Evolutionary conservation across 805 yeast species (phyloP).

Genomic region (Zygoascus tannicola): DNA sequence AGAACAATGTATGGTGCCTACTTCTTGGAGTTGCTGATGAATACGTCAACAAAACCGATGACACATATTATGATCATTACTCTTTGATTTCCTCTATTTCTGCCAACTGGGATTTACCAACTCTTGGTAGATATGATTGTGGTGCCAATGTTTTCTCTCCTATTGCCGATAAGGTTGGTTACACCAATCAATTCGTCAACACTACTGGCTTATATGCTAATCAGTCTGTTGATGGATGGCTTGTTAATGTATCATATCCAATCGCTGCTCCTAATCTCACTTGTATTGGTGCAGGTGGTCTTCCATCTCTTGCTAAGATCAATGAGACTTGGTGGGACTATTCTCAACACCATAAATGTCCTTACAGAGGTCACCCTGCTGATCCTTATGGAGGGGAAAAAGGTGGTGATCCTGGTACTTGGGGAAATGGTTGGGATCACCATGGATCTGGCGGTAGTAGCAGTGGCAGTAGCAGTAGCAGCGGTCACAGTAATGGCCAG

Average conservation of each 20-base stretch:
- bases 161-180: conserved; percentile 31
- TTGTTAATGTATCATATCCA: conserved; percentile 2
- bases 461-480: too few relatives aligned
- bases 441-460: not conserved
- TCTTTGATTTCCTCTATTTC: conserved; percentile 40
- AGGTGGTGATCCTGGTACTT: not conserved
- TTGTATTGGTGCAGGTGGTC: conserved; percentile 12
- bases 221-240: conserved; percentile 10
- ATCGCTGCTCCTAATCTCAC: conserved; percentile 9
- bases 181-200: conserved; percentile 12
- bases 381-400: not conserved
- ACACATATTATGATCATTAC: conserved; percentile 45
- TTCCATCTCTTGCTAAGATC: not conserved
- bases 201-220: conserved; percentile 8
- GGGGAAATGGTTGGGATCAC: not conserved
- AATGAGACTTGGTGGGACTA: conserved; percentile 1
- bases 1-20: conserved; percentile 39
- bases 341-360: not conserved
- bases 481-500: not conserved
- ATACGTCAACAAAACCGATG: conserved; percentile 36
- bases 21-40: conserved; percentile 39
- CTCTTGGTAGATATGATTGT: conserved; percentile 43
- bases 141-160: conserved; percentile 40
- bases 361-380: not conserved
- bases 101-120: conserved; percentile 42